phyloP scores from a whole-genome alignment of 108 stramenopile genomes.

The Pseudonitzschia pungens region DNA sequence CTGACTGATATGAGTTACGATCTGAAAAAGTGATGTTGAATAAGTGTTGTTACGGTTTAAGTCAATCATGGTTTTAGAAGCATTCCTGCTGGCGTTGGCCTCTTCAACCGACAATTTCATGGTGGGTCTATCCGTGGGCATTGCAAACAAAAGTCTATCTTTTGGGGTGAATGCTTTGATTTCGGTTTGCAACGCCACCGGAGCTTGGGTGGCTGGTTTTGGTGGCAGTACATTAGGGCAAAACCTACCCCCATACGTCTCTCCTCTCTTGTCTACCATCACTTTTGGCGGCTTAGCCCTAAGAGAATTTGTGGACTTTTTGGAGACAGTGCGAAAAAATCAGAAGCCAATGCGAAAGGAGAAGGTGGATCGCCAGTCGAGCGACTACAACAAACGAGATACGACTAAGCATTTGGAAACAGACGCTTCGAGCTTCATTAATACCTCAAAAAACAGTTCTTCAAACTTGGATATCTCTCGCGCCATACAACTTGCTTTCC shows the following conservation, averaged over 20 bases:
- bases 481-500: constrained; percentile 33
- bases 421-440: not conserved
- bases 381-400: too few species aligned
- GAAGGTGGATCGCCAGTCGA: not conserved
- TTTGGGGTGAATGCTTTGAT: constrained; percentile 33
- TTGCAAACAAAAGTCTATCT: constrained; percentile 16
- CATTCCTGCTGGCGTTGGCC: constrained; percentile 41
- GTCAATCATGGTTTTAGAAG: constrained; percentile 20
- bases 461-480: constrained; percentile 1
- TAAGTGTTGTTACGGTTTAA: not conserved
- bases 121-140: constrained; percentile 44
- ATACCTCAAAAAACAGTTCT: not conserved
- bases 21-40: not conserved
- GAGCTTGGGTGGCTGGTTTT: constrained; percentile 32
- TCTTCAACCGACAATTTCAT: constrained; percentile 54
- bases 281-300: constrained; percentile 28
- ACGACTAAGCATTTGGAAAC: not conserved
- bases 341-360: not conserved
- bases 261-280: constrained; percentile 22
- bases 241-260: constrained; percentile 9
- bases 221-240: constrained; percentile 15
- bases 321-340: not conserved
- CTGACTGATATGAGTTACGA: not conserved
- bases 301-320: constrained; percentile 16
- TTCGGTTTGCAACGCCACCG: constrained; percentile 42